Percentiles rank a stretch among this genome's conserved stretches.
These are phyloP conservation scores for Trichosanthes truncata DNA, from an alignment of 306 rosid genomes.

Conservation along the genomic window DNA sequence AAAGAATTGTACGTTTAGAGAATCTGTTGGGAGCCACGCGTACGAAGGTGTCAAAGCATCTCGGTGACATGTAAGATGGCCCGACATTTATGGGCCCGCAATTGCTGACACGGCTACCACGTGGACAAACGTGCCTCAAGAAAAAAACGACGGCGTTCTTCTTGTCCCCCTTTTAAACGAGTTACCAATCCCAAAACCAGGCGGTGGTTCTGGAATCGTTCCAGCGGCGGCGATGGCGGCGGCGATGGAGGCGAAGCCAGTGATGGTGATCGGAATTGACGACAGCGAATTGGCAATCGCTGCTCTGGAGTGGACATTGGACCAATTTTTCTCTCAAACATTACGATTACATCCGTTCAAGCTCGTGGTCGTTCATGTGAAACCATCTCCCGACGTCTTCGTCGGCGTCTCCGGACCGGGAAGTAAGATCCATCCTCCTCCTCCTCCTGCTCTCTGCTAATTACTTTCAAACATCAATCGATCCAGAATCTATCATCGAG, in stretches of 20 bases:
- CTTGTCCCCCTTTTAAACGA: not conserved
- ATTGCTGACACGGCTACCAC: not conserved
- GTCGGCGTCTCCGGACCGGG: constrained; percentile 21
- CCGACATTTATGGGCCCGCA: not conserved
- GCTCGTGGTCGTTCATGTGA: constrained; percentile 34
- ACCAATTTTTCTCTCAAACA: constrained; percentile 28
- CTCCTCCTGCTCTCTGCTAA: not conserved
- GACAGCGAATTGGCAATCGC: constrained; percentile 39
- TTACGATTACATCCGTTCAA: constrained; percentile 19
- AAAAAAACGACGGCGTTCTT: not conserved
- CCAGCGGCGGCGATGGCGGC: constrained; percentile 20
- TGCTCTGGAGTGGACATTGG: constrained; percentile 37
- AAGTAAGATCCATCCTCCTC: constrained; percentile 1
- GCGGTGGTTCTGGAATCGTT: not conserved
- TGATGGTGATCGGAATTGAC: constrained; percentile 56
- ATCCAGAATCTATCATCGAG: not conserved
- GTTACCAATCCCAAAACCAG: not conserved
- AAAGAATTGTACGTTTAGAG: too few species aligned
- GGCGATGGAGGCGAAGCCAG: constrained; percentile 34
- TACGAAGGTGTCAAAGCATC: not conserved
- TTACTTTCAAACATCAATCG: not conserved
- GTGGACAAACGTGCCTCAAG: not conserved
- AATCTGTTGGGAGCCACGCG: too few species aligned
- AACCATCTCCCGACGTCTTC: constrained; percentile 18
- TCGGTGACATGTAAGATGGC: not conserved